Base-by-base conservation (phyloP, 2,329 filamentous ascomycete genomes). In the Leptographium flavum region DNA sequence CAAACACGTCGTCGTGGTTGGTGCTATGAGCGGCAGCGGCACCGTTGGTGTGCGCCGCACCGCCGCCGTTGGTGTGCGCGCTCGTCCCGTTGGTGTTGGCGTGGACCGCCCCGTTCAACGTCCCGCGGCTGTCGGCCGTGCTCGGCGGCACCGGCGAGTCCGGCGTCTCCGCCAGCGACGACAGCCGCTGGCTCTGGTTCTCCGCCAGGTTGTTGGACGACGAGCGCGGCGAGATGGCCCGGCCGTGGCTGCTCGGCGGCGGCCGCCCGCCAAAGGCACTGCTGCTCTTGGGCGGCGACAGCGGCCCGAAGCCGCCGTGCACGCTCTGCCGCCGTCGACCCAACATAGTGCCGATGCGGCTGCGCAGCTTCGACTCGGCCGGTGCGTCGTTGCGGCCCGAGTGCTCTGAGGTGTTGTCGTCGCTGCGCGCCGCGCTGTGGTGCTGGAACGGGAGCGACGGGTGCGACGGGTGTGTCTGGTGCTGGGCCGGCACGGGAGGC, bases 311-410 rank as follows among this genome's bases (percentile, higher is more conserved):
- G 36, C 79, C 66, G 49, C 70, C 70, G 60, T 84, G 69, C 46
- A 83, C 67, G 58, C 79, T 84, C 58, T 83, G 78, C 33, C 80
- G 69, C 48, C 78, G 66, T 21, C 78, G 70, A 25, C 75, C 73
- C 38, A 85, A 70, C 66, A 85, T 80, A 13, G 81, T 85, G 15
- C 81, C 81, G 44, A 86, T 70, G 45, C 79, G 72, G 54, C 74
- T 76, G 39, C 78, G 69, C 36, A 79, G 56, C 53, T 72, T 76
- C 46, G 73, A 74, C 54, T 76, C 74, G 60, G 52, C n/a, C 50
- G 65, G 63, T 1, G 58, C 57, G 53, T 65, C 69, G 58, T 59
- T 65, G 50, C 54, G 58, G 42, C 50, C 60, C 2, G 66, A 70
- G 50, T 71, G 66, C 30, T 73, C 69, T 21, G 58, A 59, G 38